These are phyloP conservation scores for Ascobolus immersus DNA, from an alignment of 495 filamentous ascomycete species.

Conservation along the genomic window DNA sequence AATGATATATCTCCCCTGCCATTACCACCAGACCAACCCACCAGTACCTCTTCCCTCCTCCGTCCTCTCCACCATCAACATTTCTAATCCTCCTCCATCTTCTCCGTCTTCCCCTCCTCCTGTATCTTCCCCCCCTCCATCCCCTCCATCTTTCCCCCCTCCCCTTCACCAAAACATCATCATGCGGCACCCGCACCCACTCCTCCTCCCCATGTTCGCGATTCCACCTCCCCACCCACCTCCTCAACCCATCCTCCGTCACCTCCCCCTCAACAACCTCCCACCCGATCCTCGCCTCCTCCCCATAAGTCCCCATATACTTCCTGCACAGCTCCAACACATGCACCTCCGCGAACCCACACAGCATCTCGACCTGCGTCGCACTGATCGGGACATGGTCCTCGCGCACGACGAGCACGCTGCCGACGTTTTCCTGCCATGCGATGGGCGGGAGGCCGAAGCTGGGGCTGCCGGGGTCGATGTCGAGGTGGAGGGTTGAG, in stretches of 20 bases:
- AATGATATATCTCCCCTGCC: no score
- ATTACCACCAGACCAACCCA: no score
- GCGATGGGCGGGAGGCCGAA: background rate
- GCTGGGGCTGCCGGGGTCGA: background rate
- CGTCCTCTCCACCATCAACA: no score
- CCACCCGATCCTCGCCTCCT: conserved; percentile 43
- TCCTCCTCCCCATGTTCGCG: conserved; percentile 37
- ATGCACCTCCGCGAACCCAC: background rate
- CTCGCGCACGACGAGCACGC: conserved; percentile 1
- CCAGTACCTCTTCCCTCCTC: no score
- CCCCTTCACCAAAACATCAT: background rate
- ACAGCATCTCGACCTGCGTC: conserved; percentile 10
- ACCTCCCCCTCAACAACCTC: conserved; percentile 31
- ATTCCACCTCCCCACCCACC: conserved; percentile 33
- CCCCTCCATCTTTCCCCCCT: background rate
- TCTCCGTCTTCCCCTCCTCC: background rate
- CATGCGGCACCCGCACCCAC: conserved; percentile 15
- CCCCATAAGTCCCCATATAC: background rate
- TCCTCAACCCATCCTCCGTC: conserved; percentile 20
- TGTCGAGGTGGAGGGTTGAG: no score
- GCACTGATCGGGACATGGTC: conserved; percentile 9
- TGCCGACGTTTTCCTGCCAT: background rate
- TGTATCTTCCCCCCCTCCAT: background rate
- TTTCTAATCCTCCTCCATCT: no score
- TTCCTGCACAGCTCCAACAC: background rate